These are phyloP conservation scores for Fistulinella cinereoalba DNA, from an alignment of 1,284 basidiomycete genomes.

Conservation along the genomic window DNA sequence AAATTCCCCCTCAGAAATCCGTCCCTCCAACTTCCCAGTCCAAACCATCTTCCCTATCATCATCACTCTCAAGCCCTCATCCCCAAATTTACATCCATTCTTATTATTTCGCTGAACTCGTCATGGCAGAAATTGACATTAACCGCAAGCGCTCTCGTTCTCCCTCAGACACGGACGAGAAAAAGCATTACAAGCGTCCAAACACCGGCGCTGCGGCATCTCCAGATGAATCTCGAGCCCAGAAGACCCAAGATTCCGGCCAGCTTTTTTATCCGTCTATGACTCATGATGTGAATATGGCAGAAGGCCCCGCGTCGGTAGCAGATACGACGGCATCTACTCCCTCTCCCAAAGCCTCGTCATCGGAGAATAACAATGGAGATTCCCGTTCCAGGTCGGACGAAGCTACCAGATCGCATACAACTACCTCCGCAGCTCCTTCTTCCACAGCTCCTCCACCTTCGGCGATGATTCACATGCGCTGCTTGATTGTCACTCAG, in stretches of 20 bases:
- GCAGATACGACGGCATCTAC: slow-evolving; percentile 59
- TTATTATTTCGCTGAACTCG: slow-evolving; percentile 53
- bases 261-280: slow-evolving; percentile 44
- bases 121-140: slow-evolving; percentile 77
- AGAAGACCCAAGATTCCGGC: slow-evolving; percentile 40
- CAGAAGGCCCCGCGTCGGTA: slow-evolving; percentile 43
- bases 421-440: slow-evolving; percentile 45
- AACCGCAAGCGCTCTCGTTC: slow-evolving; percentile 84
- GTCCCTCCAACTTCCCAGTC: slow-evolving; percentile 32
- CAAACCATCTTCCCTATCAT: slow-evolving; percentile 43
- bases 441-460: slow-evolving; percentile 45
- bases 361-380: slow-evolving; percentile 40
- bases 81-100: slow-evolving; percentile 41
- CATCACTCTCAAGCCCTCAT: slow-evolving; percentile 38
- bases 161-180: slow-evolving; percentile 75
- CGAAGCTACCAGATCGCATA: slow-evolving; percentile 32
- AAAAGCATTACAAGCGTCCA: slow-evolving; percentile 76
- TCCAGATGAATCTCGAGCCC: slow-evolving; percentile 53
- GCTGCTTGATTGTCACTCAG: slow-evolving; percentile 96
- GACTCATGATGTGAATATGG: slow-evolving; percentile 61
- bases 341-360: slow-evolving; percentile 45
- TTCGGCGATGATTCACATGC: slow-evolving; percentile 85
- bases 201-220: slow-evolving; percentile 66
- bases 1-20: slow-evolving; percentile 31
- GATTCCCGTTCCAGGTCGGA: slow-evolving; percentile 36